Conservation (phyloP, 2,329 filamentous ascomycete genomes). For the Cladophialophora bantiana region DNA sequence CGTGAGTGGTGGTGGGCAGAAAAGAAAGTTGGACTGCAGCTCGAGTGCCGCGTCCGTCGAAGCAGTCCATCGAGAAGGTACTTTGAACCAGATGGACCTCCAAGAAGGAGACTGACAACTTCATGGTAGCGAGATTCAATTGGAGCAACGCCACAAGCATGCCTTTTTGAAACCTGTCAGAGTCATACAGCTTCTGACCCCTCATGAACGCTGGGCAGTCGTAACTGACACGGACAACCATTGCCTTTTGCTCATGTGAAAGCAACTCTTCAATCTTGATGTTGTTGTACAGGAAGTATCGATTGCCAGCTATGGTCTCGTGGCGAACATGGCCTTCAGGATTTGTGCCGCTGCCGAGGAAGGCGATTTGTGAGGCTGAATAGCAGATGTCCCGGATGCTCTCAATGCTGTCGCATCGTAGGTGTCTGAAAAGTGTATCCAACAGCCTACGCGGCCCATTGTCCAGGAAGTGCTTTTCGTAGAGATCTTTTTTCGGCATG, state of each 20-base stretch:
- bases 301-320: constrained; percentile 32
- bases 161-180: constrained; percentile 41
- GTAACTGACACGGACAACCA: constrained; percentile 43
- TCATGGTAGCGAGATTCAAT: constrained; percentile 36
- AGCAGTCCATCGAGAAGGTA: constrained; percentile 37
- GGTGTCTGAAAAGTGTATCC: constrained; percentile 49
- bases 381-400: constrained; percentile 45
- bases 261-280: constrained; percentile 33
- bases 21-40: constrained; percentile 37
- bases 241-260: constrained; percentile 36
- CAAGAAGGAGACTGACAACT: constrained; percentile 42
- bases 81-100: constrained; percentile 37
- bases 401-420: constrained; percentile 47
- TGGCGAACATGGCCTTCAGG: constrained; percentile 12
- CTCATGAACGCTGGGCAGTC: constrained; percentile 42
- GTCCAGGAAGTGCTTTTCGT: constrained; percentile 40
- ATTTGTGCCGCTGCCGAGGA: constrained; percentile 14
- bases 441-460: constrained; percentile 43
- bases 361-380: constrained; percentile 37
- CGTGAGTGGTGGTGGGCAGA: constrained; percentile 27
- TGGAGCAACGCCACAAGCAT: constrained; percentile 45
- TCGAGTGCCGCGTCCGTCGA: constrained; percentile 26
- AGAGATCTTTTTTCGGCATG: constrained; percentile 45
- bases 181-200: constrained; percentile 38
- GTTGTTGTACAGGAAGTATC: constrained; percentile 33